A percentile compares a stretch with the other conserved stretches of the same genome.
These are phyloP conservation scores for Aristolochia contorta DNA, from an alignment of 164 flowering plant species.

Conservation along the genomic window DNA sequence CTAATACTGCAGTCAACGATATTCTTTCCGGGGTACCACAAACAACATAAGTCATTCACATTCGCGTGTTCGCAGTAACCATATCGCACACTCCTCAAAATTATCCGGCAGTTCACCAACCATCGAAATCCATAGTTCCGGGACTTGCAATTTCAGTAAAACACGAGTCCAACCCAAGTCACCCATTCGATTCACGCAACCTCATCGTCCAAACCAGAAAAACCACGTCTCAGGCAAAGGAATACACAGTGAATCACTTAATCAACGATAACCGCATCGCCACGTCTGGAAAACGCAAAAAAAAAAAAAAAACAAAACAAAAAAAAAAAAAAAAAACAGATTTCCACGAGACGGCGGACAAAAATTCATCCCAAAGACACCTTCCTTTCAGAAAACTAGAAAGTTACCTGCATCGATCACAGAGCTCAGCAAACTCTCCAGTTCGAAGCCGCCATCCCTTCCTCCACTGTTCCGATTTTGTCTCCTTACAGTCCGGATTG, in stretches of 20 bases:
- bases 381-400: not conserved
- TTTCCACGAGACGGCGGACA: not conserved
- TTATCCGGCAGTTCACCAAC: no score
- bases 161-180: not conserved
- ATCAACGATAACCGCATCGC: not conserved
- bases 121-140: no score
- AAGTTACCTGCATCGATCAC: constrained; percentile 82
- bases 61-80: no score
- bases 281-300: not conserved
- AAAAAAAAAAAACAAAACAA: no score
- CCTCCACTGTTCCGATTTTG: constrained; percentile 33
- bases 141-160: no score
- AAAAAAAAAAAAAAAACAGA: no score
- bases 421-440: constrained; percentile 68
- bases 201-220: not conserved
- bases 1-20: no score
- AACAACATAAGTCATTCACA: no score
- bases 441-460: constrained; percentile 75
- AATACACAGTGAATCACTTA: not conserved
- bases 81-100: no score
- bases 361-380: not conserved
- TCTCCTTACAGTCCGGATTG: constrained; percentile 57
- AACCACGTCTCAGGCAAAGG: not conserved
- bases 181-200: not conserved
- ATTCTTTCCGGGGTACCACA: no score